These are phyloP conservation scores for Macaranga tanarius DNA, from an alignment of 441 rosid species.

Conservation along the genomic window DNA sequence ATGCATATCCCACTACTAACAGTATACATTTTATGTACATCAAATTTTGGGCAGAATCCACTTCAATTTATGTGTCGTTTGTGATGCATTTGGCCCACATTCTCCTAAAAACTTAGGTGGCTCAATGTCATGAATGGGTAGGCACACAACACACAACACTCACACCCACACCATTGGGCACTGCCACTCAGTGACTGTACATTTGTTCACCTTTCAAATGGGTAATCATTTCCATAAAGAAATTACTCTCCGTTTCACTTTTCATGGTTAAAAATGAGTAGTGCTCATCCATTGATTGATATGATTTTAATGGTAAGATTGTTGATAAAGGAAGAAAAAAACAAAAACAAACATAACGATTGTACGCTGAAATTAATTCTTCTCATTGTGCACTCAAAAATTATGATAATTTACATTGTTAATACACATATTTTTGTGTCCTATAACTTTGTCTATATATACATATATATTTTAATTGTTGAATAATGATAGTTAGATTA, in stretches of 20 bases:
- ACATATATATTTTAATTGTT: too few species aligned
- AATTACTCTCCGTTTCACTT: slow-evolving; percentile 8
- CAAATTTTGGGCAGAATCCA: background rate
- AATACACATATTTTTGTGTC: too few species aligned
- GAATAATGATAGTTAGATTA: too few species aligned
- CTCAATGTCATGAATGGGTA: background rate
- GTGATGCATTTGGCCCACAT: slow-evolving; percentile 9
- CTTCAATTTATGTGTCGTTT: background rate
- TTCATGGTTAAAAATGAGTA: background rate
- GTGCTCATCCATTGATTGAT: background rate
- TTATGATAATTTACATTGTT: too few species aligned
- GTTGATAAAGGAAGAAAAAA: background rate
- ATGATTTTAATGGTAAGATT: background rate
- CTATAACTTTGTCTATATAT: too few species aligned
- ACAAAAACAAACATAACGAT: too few species aligned
- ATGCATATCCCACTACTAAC: background rate
- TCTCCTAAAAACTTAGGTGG: background rate
- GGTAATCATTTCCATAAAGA: background rate
- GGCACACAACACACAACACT: background rate
- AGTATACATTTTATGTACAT: background rate
- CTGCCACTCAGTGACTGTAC: background rate
- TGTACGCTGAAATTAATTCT: too few species aligned
- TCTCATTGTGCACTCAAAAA: too few species aligned
- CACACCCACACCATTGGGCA: background rate
- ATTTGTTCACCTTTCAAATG: background rate